A percentile compares a stretch with the other conserved stretches of the same genome.
These are phyloP conservation scores for Aschersonia sp. DNA, from an alignment of 2,329 filamentous ascomycete genomes.

Conservation along the genomic window DNA sequence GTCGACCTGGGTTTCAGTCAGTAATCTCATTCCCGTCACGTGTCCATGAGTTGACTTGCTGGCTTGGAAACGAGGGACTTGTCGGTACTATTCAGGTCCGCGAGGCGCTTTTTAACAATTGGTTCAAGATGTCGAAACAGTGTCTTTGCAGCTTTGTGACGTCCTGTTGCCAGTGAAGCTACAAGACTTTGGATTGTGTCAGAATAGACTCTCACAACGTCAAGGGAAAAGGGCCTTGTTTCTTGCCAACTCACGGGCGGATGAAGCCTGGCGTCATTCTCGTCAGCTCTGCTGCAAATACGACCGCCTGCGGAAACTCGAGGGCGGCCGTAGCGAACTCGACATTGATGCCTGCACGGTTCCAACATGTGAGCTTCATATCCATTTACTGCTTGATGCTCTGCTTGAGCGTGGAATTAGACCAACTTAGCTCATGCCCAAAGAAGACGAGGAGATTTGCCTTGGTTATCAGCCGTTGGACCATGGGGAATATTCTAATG, in stretches of 20 bases:
- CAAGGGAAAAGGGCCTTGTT: too few relatives aligned
- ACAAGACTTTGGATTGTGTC: not conserved
- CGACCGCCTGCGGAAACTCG: slow-evolving; percentile 2
- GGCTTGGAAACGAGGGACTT: too few relatives aligned
- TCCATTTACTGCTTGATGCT: not conserved
- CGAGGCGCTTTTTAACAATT: not conserved
- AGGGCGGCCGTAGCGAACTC: slow-evolving; percentile 1
- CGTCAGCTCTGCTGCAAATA: slow-evolving; percentile 1
- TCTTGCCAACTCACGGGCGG: not conserved
- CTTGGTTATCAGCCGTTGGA: not conserved
- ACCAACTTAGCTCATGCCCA: not conserved
- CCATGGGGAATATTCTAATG: not conserved
- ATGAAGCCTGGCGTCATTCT: not conserved
- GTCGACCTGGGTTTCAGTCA: not conserved
- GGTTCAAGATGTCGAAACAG: not conserved
- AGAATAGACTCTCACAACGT: too few relatives aligned
- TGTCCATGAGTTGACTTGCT: too few relatives aligned
- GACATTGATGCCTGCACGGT: not conserved
- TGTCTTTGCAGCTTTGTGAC: not conserved
- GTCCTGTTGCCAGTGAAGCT: not conserved
- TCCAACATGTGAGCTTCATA: not conserved
- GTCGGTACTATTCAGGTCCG: not conserved
- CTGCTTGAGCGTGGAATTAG: not conserved
- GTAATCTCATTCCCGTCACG: too few relatives aligned
- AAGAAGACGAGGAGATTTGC: not conserved